Conservation (phyloP, 2,329 filamentous ascomycete species). For the Fusarium verrucosum region DNA sequence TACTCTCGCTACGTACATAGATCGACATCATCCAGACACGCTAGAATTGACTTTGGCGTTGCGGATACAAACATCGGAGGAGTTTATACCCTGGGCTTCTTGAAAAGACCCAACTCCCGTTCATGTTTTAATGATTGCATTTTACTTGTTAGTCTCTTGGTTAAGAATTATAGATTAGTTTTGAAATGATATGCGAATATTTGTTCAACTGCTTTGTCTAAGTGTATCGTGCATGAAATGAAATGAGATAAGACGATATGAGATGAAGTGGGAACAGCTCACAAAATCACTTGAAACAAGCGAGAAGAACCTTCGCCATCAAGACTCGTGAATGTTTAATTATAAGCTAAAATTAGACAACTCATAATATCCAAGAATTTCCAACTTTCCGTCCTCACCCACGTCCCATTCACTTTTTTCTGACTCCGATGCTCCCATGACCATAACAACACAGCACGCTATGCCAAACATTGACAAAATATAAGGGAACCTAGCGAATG, state of each 20-base stretch:
- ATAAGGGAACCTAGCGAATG: slow-evolving; percentile 24
- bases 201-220: background rate
- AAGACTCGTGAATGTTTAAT: slow-evolving; percentile 4
- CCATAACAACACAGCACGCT: slow-evolving; percentile 12
- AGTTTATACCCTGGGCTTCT: slow-evolving; percentile 41
- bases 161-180: slow-evolving; percentile 24
- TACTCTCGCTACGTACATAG: slow-evolving; percentile 18
- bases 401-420: slow-evolving; percentile 20
- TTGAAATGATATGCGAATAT: slow-evolving; percentile 40
- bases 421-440: slow-evolving; percentile 33
- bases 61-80: slow-evolving; percentile 18
- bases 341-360: background rate
- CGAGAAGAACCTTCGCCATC: background rate
- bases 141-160: slow-evolving; percentile 7
- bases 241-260: background rate
- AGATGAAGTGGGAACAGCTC: background rate
- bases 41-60: slow-evolving; percentile 31
- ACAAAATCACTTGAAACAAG: background rate
- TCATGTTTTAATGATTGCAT: slow-evolving; percentile 3
- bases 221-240: background rate
- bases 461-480: slow-evolving; percentile 26
- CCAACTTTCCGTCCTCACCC: background rate
- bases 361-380: background rate
- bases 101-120: slow-evolving; percentile 2
- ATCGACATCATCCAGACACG: slow-evolving; percentile 9